Evolutionary conservation across 139 green algal species (phyloP).

Genomic region (Haematococcus sp.): DNA sequence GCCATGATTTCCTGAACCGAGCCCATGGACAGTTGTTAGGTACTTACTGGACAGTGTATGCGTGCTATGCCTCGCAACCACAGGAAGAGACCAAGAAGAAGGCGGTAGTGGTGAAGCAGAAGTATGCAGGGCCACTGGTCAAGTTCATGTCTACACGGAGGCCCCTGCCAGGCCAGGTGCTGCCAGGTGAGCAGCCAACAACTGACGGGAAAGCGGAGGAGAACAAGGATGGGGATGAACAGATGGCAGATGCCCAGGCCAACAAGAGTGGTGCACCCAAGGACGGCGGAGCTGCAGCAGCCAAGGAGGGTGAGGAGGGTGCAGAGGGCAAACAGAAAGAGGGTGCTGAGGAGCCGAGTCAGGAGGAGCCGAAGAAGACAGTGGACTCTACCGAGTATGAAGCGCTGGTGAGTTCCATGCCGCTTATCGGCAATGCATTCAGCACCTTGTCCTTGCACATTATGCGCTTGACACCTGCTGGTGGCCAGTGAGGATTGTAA

Average conservation of each 20-base stretch:
- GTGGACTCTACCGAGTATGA: too few species aligned
- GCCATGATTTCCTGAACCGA: too few species aligned
- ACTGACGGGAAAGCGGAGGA: neutral
- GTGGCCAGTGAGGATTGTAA: too few species aligned
- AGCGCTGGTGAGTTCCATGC: too few species aligned
- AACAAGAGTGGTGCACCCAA: neutral
- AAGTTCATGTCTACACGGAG: conserved; percentile 34
- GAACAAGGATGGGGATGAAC: neutral
- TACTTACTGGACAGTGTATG: too few species aligned
- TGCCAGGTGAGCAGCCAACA: neutral
- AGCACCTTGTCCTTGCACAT: too few species aligned
- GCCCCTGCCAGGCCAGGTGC: conserved; percentile 16
- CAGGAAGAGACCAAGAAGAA: conserved; percentile 50
- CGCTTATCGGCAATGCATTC: too few species aligned
- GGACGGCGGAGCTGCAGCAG: neutral
- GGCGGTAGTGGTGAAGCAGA: conserved; percentile 35
- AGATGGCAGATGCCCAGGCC: neutral
- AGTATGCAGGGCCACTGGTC: conserved; percentile 57
- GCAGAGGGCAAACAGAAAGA: neutral
- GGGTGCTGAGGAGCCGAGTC: too few species aligned
- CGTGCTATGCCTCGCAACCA: too few species aligned
- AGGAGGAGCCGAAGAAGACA: too few species aligned
- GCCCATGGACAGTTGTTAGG: too few species aligned
- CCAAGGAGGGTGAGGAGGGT: neutral
- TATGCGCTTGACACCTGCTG: too few species aligned